Conservation (phyloP, 176 grass and related monocot genomes). For the Hyparrhenia diplandra region DNA sequence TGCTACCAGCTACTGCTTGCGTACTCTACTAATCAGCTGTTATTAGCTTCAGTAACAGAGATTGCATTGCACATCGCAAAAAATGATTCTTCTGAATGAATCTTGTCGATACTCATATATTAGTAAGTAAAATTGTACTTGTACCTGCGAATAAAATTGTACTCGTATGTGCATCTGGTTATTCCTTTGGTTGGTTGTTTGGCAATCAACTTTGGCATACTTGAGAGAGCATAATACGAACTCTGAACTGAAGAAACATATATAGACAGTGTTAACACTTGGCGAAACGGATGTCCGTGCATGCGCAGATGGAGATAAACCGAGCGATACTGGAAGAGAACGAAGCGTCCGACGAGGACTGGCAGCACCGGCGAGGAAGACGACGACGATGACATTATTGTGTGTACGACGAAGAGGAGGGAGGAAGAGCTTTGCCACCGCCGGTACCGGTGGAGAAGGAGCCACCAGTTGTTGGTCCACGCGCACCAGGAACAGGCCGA, state of each 20-base stretch:
- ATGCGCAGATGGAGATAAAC: conserved; percentile 55
- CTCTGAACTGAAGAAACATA: no score
- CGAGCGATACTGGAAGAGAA: conserved; percentile 65
- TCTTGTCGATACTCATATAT: no score
- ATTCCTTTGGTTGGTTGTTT: not conserved
- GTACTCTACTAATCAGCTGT: no score
- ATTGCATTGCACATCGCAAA: no score
- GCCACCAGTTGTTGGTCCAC: conserved; percentile 10
- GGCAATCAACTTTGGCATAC: not conserved
- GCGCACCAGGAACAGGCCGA: conserved; percentile 63
- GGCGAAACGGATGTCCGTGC: not conserved
- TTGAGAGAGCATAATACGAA: not conserved
- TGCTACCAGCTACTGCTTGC: no score
- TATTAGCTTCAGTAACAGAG: no score
- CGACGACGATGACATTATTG: not conserved
- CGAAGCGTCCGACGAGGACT: conserved; percentile 24
- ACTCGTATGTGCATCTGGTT: not conserved
- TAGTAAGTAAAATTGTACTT: no score
- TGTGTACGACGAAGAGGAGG: not conserved
- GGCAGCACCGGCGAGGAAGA: not conserved
- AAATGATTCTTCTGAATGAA: no score
- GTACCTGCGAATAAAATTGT: not conserved
- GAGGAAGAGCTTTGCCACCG: not conserved
- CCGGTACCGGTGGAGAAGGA: conserved; percentile 19
- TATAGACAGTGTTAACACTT: not conserved